Percentiles rank a stretch among this genome's conserved stretches.
These are phyloP conservation scores for Cystofilobasidium bisporidii DNA, from an alignment of 768 basidiomycete species.

Conservation along the genomic window DNA sequence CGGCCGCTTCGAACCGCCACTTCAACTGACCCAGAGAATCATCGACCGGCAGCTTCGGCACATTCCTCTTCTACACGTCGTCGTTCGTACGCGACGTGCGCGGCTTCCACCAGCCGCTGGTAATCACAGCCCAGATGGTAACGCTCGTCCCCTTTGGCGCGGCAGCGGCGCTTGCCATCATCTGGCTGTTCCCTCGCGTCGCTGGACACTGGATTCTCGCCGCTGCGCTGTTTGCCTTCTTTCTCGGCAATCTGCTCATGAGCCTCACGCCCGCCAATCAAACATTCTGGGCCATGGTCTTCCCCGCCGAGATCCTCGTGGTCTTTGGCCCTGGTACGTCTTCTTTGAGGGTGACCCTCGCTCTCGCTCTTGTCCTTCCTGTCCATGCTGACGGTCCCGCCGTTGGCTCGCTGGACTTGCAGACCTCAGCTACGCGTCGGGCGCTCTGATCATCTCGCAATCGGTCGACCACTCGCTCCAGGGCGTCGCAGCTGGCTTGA, in stretches of 20 bases:
- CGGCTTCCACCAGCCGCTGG: conserved; percentile 7
- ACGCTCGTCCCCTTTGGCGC: conserved; percentile 2
- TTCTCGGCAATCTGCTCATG: conserved; percentile 1
- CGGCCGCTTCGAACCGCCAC: no score
- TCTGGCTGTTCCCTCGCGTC: background rate
- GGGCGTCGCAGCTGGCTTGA: conserved; percentile 8
- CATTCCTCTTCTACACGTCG: conserved; percentile 3
- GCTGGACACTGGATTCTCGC: conserved; percentile 2
- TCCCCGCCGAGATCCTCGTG: background rate
- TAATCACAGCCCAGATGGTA: background rate
- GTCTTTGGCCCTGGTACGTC: background rate
- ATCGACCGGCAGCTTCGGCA: conserved; percentile 1
- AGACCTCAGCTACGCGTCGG: background rate
- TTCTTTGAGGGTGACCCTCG: no score
- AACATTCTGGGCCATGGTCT: conserved; percentile 6
- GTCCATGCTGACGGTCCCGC: no score
- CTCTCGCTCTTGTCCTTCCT: no score
- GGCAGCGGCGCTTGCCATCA: background rate
- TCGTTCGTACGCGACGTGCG: conserved; percentile 10
- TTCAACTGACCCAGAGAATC: no score
- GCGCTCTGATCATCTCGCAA: background rate
- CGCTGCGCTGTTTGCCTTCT: background rate
- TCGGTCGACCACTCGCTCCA: background rate
- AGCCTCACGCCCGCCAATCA: background rate
- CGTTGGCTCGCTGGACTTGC: background rate